Evolutionary conservation across 2,329 filamentous ascomycete genomes (phyloP), one percentile per base, ranked within the genome.

Genomic region (Colletotrichum paranaense): DNA sequence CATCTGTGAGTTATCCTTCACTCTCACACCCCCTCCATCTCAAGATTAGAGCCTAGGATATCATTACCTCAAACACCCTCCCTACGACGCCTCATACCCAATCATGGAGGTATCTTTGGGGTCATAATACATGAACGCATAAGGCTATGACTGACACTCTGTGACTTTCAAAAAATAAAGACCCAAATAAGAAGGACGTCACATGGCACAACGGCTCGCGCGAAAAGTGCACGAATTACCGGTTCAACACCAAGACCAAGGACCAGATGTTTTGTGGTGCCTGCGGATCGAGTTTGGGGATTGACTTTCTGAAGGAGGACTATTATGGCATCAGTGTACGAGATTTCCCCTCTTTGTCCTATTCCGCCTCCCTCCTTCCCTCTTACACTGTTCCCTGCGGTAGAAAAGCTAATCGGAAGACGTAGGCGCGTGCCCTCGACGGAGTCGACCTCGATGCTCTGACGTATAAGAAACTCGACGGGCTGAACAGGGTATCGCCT

Each of bases 181-280:
- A 87, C 74, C 83, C 84, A 11, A 32, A 74, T 2, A 81, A 84
- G 49, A 77, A 81, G 3, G 77, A 86, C 46, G 82, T 87, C 56
- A 78, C 76, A 12, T 87, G 85, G 84, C 83, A 86, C 72, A 81
- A 85, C 75, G 78, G 79, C 74, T 80, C 82, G n/a, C 81, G 79
- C 58, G 76, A 77, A 62, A 79, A 80, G 52, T 82, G 81, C 76
- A 75, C 77, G 46, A 75, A 75, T 30, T 86, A 86, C 78, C 80
- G 78, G 67, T 88, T 88, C 83, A 87, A 87, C 80, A 84, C 84
- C 57, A 86, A 86, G 77, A 70, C 78, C 56, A 85, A 84, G 73
- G 85, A 86, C 72, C 86, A 87, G 76, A 82, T 88, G 80, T 88
- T 87, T 75, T 88, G 86, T 72, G 81, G 81, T 35, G 82, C 83